Base-by-base conservation (phyloP, 2,329 filamentous ascomycete genomes). In the Colletotrichum cuscutae region DNA sequence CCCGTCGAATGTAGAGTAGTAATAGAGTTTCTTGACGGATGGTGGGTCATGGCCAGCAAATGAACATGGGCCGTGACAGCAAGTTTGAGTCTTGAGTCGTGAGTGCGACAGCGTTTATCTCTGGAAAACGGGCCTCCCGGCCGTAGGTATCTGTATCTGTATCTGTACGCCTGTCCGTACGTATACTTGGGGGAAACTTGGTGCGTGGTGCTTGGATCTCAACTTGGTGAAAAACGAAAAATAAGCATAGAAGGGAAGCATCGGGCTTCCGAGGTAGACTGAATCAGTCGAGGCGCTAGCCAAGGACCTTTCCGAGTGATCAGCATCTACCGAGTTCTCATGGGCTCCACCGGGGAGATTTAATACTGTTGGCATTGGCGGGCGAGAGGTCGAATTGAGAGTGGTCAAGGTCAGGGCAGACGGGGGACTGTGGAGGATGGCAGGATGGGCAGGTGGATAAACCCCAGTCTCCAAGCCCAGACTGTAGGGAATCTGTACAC, bases 321-420 rank as follows among this genome's bases (percentile, higher is more conserved):
- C 71, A 72, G 54, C 70, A 61, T 70, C 60, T 65, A 64, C 65
- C 70, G 66, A 70, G 67, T 70, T 32, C 65, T 60, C 52, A 24
- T 42, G 42, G 53, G 59, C 32, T 42, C 71, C 66, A 64, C 71
- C 53, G 19, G 61, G 66, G 60, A 70, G 70, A 70, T 72, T 72
- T 72, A 65, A 65, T 65, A n/a, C 57, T 56, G 37, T 72, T 72
- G 54, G 66, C 30, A 61, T 72, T 72, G 66, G 71, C 53, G 66
- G 66, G n/a, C n/a, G 42, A 49, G 46, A 24, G 22, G 59, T 49
- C 32, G 13, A 60, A 61, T n/a, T 49, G 54, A 65, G 53, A 65
- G 65, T 56, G 60, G 56, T 42, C 54, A 60, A 54, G 67, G 66
- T 70, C 46, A 65, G 56, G 60, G 56, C 60, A 65, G 26, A 61